Base-by-base conservation (phyloP, 1,284 basidiomycete genomes). In the Pisolithus thermaeus region DNA sequence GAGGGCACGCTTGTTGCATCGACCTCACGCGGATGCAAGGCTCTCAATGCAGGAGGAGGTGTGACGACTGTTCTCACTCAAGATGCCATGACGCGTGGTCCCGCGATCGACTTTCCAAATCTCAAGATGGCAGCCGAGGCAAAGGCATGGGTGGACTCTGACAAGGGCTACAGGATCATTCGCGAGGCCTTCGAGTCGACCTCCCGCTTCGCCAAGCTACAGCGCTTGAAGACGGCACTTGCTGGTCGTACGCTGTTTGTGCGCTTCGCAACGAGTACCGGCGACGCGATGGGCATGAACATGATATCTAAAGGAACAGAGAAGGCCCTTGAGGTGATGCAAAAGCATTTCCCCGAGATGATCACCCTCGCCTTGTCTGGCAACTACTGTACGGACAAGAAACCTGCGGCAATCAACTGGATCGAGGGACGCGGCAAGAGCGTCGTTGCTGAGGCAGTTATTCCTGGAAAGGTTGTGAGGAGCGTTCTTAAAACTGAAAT, bases 221-320 rank as follows among this genome's bases (percentile, higher is more conserved):
- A 87, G 70, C 79, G 77, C 49, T 75, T 97, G 61, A 94, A 95
- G 77, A 85, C 84, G 46, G 88, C 87, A 1, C 74, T 96, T 65
- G 94, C 94, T 2, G 94, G 94, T 22, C 79, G 94, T 39, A 97
- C 94, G 37, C 75, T 99, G 38, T 99, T 88, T 68, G 87, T 98
- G n/a, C 83, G 97, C 46, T 98, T 99, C 65, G 90, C 90, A 45
- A 98, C 94, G 53, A 87, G 79, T 49, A 99, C 97, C 0, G 97
- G 97, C 51, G 97, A 99, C 66, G 97, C 96, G 28, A 99, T 99
- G 96, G 96, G 96, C 32, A 99, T 99, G 97, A 99, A 99, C 77
- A 99, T 99, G 96, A 92, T 94, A 65, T 90, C 87, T 25, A 96
- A 96, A 72, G 94, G 94, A 7, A 93, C 91, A 8, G 97, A 99